These are phyloP conservation scores for Rhododendron vialii DNA, from an alignment of 148 eudicot genomes.

Conservation along the genomic window DNA sequence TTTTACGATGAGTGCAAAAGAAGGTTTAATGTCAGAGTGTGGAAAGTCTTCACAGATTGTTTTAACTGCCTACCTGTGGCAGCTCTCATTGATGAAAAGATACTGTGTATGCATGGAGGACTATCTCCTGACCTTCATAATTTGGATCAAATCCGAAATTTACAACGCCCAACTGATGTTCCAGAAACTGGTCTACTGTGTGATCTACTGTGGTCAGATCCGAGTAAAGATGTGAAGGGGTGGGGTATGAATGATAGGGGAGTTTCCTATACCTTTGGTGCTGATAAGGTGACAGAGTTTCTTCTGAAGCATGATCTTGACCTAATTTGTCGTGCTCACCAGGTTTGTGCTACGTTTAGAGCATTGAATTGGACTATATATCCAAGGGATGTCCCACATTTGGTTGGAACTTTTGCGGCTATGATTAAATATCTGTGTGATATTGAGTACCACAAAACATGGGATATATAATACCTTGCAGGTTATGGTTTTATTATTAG, in stretches of 20 bases:
- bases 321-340: constrained; percentile 45
- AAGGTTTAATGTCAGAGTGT: constrained; percentile 38
- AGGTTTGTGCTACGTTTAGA: constrained; percentile 20
- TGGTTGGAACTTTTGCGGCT: neutral
- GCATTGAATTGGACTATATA: neutral
- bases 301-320: constrained; percentile 44
- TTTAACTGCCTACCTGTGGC: constrained; percentile 51
- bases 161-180: constrained; percentile 45
- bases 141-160: constrained; percentile 42
- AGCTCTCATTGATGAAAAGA: constrained; percentile 48
- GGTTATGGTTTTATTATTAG: neutral
- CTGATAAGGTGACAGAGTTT: constrained; percentile 42
- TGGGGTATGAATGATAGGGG: constrained; percentile 59
- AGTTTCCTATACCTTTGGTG: constrained; percentile 45
- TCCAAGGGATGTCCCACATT: neutral
- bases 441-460: neutral
- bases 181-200: constrained; percentile 41
- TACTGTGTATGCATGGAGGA: constrained; percentile 55
- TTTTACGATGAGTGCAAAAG: constrained; percentile 51
- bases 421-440: neutral
- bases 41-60: constrained; percentile 46
- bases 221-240: constrained; percentile 40
- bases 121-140: constrained; percentile 42
- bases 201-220: constrained; percentile 53
- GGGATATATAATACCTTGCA: neutral